A percentile compares a stretch with the other conserved stretches of the same genome.
These are phyloP conservation scores for Heteromeles arbutifolia DNA, from an alignment of 306 rosid genomes.

Conservation along the genomic window DNA sequence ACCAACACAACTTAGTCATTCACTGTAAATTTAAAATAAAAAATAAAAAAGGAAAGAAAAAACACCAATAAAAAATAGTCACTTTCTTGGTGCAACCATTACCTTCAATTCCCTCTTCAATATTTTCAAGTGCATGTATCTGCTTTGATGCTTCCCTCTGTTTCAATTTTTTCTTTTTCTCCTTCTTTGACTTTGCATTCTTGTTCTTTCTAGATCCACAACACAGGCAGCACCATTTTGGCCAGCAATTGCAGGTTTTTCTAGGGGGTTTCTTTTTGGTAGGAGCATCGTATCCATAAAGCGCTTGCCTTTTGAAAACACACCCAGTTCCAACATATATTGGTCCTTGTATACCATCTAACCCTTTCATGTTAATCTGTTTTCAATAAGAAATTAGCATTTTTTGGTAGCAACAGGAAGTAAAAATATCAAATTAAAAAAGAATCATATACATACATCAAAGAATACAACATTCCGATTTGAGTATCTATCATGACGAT, in stretches of 20 bases:
- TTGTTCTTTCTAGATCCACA: conserved; percentile 58
- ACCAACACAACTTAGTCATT: conserved; percentile 13
- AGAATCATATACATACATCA: conserved; percentile 54
- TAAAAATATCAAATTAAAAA: neutral
- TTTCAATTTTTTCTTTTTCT: conserved; percentile 72
- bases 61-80: neutral
- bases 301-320: conserved; percentile 84
- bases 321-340: conserved; percentile 98
- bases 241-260: conserved; percentile 95
- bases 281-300: conserved; percentile 90
- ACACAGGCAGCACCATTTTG: conserved; percentile 80
- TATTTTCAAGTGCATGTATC: conserved; percentile 93
- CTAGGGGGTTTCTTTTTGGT: conserved; percentile 73
- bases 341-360: conserved; percentile 95
- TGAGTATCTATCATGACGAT: conserved; percentile 91
- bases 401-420: neutral
- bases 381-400: conserved; percentile 22
- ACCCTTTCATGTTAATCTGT: conserved; percentile 98
- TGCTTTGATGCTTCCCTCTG: conserved; percentile 91
- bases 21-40: neutral
- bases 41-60: neutral
- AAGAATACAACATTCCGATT: conserved; percentile 94
- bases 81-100: conserved; percentile 13
- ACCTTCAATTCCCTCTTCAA: conserved; percentile 76
- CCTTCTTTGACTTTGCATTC: conserved; percentile 50